phyloP scores from a whole-genome alignment of 202 grass and related monocot genomes.

The Setaria viridis region DNA sequence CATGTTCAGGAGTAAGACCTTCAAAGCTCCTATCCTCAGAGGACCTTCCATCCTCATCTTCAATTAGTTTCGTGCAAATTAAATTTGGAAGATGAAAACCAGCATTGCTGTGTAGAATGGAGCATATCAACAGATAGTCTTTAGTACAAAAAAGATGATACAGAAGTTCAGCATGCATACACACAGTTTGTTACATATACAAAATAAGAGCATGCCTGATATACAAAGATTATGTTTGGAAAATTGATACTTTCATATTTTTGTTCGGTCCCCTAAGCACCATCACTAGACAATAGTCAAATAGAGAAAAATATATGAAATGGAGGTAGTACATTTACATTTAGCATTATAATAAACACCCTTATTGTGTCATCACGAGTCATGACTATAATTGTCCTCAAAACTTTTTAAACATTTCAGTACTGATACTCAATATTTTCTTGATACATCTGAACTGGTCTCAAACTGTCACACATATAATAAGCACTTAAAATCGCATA shows the following conservation, averaged over 20 bases:
- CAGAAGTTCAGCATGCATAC: slow-evolving; percentile 36
- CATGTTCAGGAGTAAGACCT: slow-evolving; percentile 86
- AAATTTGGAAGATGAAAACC: slow-evolving; percentile 82
- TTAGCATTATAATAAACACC: background rate
- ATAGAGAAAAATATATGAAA: background rate
- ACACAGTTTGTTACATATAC: background rate
- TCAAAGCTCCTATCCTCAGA: slow-evolving; percentile 86
- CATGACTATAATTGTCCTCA: slow-evolving; percentile 17
- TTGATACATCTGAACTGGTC: slow-evolving; percentile 21
- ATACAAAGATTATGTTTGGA: slow-evolving; percentile 25
- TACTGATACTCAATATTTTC: slow-evolving; percentile 30
- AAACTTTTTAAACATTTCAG: slow-evolving; percentile 25
- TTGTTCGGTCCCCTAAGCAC: slow-evolving; percentile 34
- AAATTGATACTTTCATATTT: slow-evolving; percentile 12
- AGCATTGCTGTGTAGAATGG: slow-evolving; percentile 69
- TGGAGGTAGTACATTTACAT: background rate
- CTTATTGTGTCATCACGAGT: background rate
- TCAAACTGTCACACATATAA: slow-evolving; percentile 12
- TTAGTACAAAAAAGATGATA: slow-evolving; percentile 40
- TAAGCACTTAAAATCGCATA: slow-evolving; percentile 4
- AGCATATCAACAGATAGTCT: slow-evolving; percentile 11
- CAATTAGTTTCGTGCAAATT: slow-evolving; percentile 69
- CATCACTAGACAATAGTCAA: background rate
- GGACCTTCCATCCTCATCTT: slow-evolving; percentile 73
- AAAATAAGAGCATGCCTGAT: slow-evolving; percentile 12